Conservation (phyloP, 352 stramenopile species). For the Globisporangium rhizosaccharum region DNA sequence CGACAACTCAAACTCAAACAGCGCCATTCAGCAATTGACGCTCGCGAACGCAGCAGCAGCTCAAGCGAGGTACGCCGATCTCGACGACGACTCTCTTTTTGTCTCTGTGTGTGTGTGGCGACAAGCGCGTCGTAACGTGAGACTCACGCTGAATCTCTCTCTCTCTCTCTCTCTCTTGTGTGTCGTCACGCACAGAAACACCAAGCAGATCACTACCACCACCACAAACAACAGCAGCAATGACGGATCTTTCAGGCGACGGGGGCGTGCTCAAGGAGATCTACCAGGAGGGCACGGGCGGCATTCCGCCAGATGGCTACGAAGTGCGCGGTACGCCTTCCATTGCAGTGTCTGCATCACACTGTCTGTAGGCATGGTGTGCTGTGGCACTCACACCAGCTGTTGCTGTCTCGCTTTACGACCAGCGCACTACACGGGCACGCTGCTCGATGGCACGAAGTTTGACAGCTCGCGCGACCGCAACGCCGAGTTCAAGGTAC, state of each 20-base stretch:
- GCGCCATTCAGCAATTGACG: constrained; percentile 10
- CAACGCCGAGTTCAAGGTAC: constrained; percentile 76
- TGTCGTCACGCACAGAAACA: no score
- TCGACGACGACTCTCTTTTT: no score
- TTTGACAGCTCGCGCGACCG: constrained; percentile 93
- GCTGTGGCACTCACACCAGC: not conserved
- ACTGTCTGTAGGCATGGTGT: not conserved
- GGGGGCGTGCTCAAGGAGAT: constrained; percentile 91
- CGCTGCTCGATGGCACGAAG: constrained; percentile 91
- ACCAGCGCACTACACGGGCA: constrained; percentile 94
- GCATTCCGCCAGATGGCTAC: constrained; percentile 67
- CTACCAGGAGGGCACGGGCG: constrained; percentile 83
- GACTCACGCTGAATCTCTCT: not conserved
- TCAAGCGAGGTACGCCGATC: not conserved
- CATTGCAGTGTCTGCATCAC: not conserved
- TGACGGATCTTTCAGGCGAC: constrained; percentile 80
- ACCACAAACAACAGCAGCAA: constrained; percentile 14
- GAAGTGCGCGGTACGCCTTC: constrained; percentile 56
- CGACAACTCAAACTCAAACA: not conserved
- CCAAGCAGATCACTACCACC: not conserved
- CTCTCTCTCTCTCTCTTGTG: not conserved
- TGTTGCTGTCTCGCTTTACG: not conserved
- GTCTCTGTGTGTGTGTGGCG: no score
- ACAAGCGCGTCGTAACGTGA: no score
- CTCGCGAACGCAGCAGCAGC: not conserved